These are phyloP conservation scores for Sambucus nigra DNA, from an alignment of 129 eudicot genomes.

Conservation along the genomic window DNA sequence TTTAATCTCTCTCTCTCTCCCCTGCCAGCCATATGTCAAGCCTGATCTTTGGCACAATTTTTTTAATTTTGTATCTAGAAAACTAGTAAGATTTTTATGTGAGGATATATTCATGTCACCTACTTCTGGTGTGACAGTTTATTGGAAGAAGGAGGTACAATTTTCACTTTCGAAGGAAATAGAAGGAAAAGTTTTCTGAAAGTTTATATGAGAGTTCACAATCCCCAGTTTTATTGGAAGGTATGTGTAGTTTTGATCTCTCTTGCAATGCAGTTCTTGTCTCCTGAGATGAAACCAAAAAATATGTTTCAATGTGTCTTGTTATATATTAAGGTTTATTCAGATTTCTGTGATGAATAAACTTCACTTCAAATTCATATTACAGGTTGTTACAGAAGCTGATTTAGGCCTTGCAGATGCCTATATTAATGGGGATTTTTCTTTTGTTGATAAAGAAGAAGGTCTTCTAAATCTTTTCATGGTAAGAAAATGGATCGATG, in stretches of 20 bases:
- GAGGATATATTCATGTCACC: neutral
- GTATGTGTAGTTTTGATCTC: conserved; percentile 15
- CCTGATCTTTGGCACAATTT: no score
- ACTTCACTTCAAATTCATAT: neutral
- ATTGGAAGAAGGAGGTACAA: conserved; percentile 78
- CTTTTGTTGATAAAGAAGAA: conserved; percentile 68
- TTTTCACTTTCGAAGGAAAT: conserved; percentile 66
- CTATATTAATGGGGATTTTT: conserved; percentile 75
- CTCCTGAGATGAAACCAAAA: neutral
- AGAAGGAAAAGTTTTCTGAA: conserved; percentile 31
- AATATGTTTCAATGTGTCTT: neutral
- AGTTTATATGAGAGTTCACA: conserved; percentile 54
- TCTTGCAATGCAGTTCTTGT: no score
- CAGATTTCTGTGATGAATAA: neutral
- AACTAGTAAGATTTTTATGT: neutral
- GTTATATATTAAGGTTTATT: neutral
- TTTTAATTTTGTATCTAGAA: no score
- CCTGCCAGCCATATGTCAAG: no score
- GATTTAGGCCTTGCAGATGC: conserved; percentile 99
- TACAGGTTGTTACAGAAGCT: conserved; percentile 70
- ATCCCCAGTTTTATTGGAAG: conserved; percentile 90
- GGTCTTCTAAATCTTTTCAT: conserved; percentile 79
- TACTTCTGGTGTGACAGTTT: conserved; percentile 24
- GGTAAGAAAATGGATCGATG: conserved; percentile 31
- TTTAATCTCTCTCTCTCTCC: no score